Evolutionary conservation across 768 basidiomycete species (phyloP), one percentile per base, ranked within the genome.

Genomic region (Cystofilobasidium capitatum): DNA sequence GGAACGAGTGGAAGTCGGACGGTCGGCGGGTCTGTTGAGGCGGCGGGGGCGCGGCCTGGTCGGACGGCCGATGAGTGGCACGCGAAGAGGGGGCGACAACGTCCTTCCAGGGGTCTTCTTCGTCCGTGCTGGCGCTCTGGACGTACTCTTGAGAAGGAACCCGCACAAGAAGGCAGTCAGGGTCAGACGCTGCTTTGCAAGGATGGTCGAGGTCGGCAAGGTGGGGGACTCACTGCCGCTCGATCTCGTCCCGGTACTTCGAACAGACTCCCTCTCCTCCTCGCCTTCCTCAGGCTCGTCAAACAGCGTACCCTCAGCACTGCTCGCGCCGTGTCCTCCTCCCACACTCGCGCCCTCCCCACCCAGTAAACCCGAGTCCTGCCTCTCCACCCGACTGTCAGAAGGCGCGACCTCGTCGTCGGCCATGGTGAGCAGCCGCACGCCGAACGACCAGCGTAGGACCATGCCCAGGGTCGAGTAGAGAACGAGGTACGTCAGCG

Each of bases 381-480:
- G 17, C 1, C 35, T n/a, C 35, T 8, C 14, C 14, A 17, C 39
- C 9, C 54, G 54, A 17, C 24, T 24, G n/a, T 42, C 29, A 13
- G 64, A 12, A 10, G 47, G 49, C 29, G 33, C 51, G 37, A 29
- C 22, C 5, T 62, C 61, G 42, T 68, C 66, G 42, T 68, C 66
- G 4, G 66, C 68, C 42, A 83, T 83, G 0, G 88, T 82, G 10
- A 96, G 81, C 0, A 94, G 80, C 59, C 82, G 83, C n/a, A 96
- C 86, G 24, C 92, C 92, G 75, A 88, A 90, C 63, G 89, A 92
- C 88, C 94, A 61, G 5, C 59, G 40, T n/a, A 37, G 59, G 73
- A 97, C 85, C 91, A 94, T 94, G 51, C 96, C 96, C 37, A 98
- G 81, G 0, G 93, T 96, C 67, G 89, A 91, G 76, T 93, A 93